phyloP scores from a whole-genome alignment of 768 basidiomycete species.

The Auriscalpium microsporum region DNA sequence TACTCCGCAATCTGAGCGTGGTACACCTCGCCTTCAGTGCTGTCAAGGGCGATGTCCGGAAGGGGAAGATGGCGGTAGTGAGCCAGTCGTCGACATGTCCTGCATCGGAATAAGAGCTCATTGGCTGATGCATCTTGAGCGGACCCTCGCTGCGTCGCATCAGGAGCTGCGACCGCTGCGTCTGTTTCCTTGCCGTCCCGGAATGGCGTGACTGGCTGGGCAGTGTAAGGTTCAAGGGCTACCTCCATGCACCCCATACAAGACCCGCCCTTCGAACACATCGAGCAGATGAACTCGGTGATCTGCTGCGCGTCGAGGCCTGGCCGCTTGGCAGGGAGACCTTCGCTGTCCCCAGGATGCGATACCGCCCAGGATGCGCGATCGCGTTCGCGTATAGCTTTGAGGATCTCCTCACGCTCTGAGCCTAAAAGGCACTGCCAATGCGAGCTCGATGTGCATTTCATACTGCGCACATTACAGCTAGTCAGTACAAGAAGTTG shows the following conservation, averaged over 20 bases:
- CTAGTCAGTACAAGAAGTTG: background rate
- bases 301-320: slow-evolving; percentile 35
- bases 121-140: slow-evolving; percentile 11
- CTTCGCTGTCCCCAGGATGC: background rate
- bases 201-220: background rate
- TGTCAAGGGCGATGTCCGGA: slow-evolving; percentile 31
- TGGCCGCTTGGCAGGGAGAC: slow-evolving; percentile 1
- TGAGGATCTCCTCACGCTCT: slow-evolving; percentile 67
- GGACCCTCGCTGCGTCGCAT: slow-evolving; percentile 31
- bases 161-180: slow-evolving; percentile 6
- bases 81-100: slow-evolving; percentile 71
- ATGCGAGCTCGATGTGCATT: slow-evolving; percentile 69
- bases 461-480: slow-evolving; percentile 38
- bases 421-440: slow-evolving; percentile 63
- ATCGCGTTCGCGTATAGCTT: slow-evolving; percentile 51
- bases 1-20: slow-evolving; percentile 41
- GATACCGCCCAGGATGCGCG: slow-evolving; percentile 29
- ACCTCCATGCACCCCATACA: slow-evolving; percentile 68
- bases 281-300: slow-evolving; percentile 72
- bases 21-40: slow-evolving; percentile 20
- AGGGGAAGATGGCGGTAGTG: slow-evolving; percentile 71
- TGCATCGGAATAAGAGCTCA: slow-evolving; percentile 72
- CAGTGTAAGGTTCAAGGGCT: slow-evolving; percentile 40
- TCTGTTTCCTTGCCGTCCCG: background rate
- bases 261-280: slow-evolving; percentile 67